A percentile compares a stretch with the other conserved stretches of the same genome.
Evolutionary conservation across 2,329 filamentous ascomycete species (phyloP).

Genomic region (Cadophora malorum): DNA sequence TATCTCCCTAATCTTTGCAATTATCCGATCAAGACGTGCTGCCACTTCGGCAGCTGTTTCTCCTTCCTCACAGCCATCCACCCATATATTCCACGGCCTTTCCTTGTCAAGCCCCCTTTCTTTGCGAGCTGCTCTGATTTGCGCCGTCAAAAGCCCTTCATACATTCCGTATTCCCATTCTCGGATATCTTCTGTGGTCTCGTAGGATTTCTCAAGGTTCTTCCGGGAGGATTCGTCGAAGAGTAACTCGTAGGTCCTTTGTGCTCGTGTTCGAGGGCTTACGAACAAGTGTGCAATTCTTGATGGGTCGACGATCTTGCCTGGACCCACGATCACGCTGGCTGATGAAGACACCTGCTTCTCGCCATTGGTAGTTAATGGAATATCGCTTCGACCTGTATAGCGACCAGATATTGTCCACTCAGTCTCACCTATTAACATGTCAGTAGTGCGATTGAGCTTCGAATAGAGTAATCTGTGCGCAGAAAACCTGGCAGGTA

Average conservation of each 20-base stretch:
- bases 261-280: conserved; percentile 54
- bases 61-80: conserved; percentile 57
- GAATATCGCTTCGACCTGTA: conserved; percentile 52
- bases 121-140: conserved; percentile 50
- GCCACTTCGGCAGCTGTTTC: conserved; percentile 57
- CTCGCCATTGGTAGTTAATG: conserved; percentile 49
- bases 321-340: conserved; percentile 51
- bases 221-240: conserved; percentile 45
- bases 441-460: conserved; percentile 2
- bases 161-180: conserved; percentile 60
- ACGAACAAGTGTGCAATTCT: conserved; percentile 53
- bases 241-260: conserved; percentile 53
- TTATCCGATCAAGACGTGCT: conserved; percentile 55
- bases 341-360: conserved; percentile 52
- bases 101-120: conserved; percentile 52
- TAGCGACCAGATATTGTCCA: conserved; percentile 55
- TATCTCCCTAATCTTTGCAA: conserved; percentile 55
- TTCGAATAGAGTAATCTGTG: background rate
- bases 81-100: conserved; percentile 58
- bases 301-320: conserved; percentile 55
- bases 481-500: background rate
- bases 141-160: conserved; percentile 52
- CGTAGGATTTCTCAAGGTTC: conserved; percentile 39
- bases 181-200: conserved; percentile 52
- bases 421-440: conserved; percentile 51